A percentile compares a stretch with the other conserved stretches of the same genome.
phyloP scores from a whole-genome alignment of 305 asterid genomes.

The Striga hermonthica region DNA sequence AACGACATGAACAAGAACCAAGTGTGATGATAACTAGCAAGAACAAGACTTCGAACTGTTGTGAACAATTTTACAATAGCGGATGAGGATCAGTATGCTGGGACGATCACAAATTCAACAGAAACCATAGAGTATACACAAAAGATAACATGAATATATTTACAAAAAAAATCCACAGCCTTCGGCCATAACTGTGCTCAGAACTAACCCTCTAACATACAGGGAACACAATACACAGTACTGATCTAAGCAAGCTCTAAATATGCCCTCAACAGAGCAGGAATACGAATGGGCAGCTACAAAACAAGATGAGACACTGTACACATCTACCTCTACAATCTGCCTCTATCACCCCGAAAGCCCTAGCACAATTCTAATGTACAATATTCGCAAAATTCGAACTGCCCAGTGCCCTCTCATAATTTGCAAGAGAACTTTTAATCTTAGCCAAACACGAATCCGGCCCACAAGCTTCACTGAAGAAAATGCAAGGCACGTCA shows the following conservation, averaged over 20 bases:
- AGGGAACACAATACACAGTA: slow-evolving; percentile 37
- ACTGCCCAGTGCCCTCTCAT: slow-evolving; percentile 26
- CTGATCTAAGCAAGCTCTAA: slow-evolving; percentile 37
- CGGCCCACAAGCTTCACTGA: slow-evolving; percentile 33
- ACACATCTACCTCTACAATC: slow-evolving; percentile 49
- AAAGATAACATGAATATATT: slow-evolving; percentile 32
- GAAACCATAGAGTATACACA: slow-evolving; percentile 30
- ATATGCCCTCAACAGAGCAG: slow-evolving; percentile 37
- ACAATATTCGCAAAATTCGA: slow-evolving; percentile 38
- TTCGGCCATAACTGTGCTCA: slow-evolving; percentile 50
- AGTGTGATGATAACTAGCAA: too few species aligned
- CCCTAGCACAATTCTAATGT: slow-evolving; percentile 37
- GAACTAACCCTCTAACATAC: slow-evolving; percentile 30
- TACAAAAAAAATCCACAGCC: slow-evolving; percentile 65
- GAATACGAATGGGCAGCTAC: slow-evolving; percentile 32
- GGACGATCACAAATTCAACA: background rate
- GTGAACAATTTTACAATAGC: too few species aligned
- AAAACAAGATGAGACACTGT: slow-evolving; percentile 36
- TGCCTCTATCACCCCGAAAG: slow-evolving; percentile 43
- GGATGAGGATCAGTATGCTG: too few species aligned
- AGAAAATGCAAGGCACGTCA: slow-evolving; percentile 11
- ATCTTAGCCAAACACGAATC: slow-evolving; percentile 28
- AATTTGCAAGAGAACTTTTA: slow-evolving; percentile 26
- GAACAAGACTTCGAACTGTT: too few species aligned
- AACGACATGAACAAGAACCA: too few species aligned